Base-by-base conservation (phyloP, 2,329 filamentous ascomycete species). In the Thielaviopsis musarum region DNA sequence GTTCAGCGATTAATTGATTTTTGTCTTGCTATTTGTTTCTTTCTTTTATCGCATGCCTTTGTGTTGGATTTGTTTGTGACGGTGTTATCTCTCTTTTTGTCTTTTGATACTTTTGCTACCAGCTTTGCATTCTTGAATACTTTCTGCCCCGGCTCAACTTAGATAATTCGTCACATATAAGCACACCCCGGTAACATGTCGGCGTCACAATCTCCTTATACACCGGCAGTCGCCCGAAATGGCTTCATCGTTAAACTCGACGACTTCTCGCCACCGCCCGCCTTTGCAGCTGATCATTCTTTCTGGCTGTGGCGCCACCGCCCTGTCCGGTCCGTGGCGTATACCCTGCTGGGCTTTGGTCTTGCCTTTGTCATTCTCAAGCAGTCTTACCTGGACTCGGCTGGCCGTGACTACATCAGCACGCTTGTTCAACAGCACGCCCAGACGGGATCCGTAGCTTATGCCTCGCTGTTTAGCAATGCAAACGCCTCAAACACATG, bases 311-410 rank as follows among this genome's bases (percentile, higher is more conserved):
- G 58, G 58, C 56, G 59, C n/a, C 53, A 60, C 24, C 49, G 28
- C 51, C 59, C 61, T 34, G 61, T 52, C 55, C 63, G 53, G 49
- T 62, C 54, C 48, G 56, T 52, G 52, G 62, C 57, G n/a, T 63
- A 51, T 6, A 61, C 63, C n/a, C 45, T 73, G 9, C 68, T 70
- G 3, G 65, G 66, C 7, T 66, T 69, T 53, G 64, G 73, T 10
- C 63, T 73, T 54, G 45, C 73, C n/a, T 69, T 73, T 7, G 65
- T 73, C 17, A 70, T 66, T 12, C 65, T 68, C 51, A 72, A 71
- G 45, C 65, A 73, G 52, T 63, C 64, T 10, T 65, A 62, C 56
- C 54, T 65, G 24, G 62, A 56, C 15, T 48, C 56, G 52, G 59
- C 61, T 21, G 63, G 62, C 51, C 58, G 60, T 13, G 60, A 61